Conservation (phyloP, 495 filamentous ascomycete genomes). For the Monascus purpureus region DNA sequence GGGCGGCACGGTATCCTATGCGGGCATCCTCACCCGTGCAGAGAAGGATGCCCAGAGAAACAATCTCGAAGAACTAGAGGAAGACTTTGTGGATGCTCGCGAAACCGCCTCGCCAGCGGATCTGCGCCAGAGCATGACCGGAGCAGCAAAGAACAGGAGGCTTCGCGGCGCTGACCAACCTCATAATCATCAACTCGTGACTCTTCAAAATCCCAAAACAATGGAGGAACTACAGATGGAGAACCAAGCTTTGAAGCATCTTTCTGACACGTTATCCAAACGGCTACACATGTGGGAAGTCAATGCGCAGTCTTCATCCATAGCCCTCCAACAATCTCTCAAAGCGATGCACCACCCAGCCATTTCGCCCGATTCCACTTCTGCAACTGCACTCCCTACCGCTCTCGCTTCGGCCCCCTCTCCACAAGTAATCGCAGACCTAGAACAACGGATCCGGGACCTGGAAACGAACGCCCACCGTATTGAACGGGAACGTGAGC, state of each 20-base stretch:
- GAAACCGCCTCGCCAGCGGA: slow-evolving; percentile 48
- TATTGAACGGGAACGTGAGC: slow-evolving; percentile 42
- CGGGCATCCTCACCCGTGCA: slow-evolving; percentile 64
- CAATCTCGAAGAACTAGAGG: slow-evolving; percentile 45
- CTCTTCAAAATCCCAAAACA: slow-evolving; percentile 34
- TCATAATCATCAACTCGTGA: slow-evolving; percentile 4
- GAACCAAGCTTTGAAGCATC: slow-evolving; percentile 59
- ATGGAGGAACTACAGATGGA: slow-evolving; percentile 74
- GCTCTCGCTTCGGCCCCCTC: slow-evolving; percentile 9
- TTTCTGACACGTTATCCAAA: slow-evolving; percentile 64
- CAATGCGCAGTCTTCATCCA: slow-evolving; percentile 63
- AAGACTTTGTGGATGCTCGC: slow-evolving; percentile 78
- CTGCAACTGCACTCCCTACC: slow-evolving; percentile 12
- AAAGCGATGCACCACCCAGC: slow-evolving; percentile 45
- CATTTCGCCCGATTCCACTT: slow-evolving; percentile 19
- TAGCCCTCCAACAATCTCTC: slow-evolving; percentile 70
- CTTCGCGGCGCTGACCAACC: slow-evolving; percentile 4
- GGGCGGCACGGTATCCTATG: slow-evolving; percentile 80
- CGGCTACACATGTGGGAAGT: slow-evolving; percentile 77
- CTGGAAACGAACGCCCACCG: slow-evolving; percentile 26
- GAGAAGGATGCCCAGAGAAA: slow-evolving; percentile 44
- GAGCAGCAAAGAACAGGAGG: slow-evolving; percentile 10
- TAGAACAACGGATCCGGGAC: slow-evolving; percentile 32
- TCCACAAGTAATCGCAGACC: slow-evolving; percentile 13
- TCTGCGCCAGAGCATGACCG: slow-evolving; percentile 20